Conservation (phyloP, 805 yeast species). For the Lachancea dasiensis region DNA sequence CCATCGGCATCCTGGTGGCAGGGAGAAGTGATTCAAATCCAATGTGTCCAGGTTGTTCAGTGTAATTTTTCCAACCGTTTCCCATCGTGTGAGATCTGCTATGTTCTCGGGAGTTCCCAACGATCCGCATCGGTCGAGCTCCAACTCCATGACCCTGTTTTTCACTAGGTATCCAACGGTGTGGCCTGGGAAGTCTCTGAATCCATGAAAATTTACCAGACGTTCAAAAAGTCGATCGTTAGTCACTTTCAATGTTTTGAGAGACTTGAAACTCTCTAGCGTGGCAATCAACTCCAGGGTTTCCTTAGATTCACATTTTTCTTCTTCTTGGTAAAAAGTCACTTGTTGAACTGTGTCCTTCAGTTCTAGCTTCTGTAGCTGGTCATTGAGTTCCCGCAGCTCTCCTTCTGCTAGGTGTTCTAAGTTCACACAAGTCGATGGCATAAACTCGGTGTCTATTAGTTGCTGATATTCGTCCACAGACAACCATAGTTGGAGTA, state of each 20-base stretch:
- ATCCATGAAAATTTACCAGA: conserved; percentile 28
- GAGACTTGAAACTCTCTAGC: conserved; percentile 21
- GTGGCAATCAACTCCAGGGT: conserved; percentile 12
- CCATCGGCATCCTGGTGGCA: conserved; percentile 22
- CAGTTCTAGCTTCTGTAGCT: neutral
- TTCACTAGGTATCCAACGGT: conserved; percentile 22
- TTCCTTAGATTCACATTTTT: neutral
- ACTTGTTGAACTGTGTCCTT: conserved; percentile 3
- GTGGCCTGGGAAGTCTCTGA: conserved; percentile 27
- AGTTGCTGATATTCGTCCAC: conserved; percentile 16
- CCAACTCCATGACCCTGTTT: conserved; percentile 17
- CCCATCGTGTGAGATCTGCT: conserved; percentile 29
- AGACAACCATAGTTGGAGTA: conserved; percentile 29
- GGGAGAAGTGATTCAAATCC: conserved; percentile 22
- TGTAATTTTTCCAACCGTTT: conserved; percentile 18
- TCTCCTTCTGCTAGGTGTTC: conserved; percentile 1
- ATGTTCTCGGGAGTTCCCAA: conserved; percentile 12
- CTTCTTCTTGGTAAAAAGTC: conserved; percentile 7
- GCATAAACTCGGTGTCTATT: conserved; percentile 2
- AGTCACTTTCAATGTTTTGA: conserved; percentile 16
- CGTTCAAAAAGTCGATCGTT: conserved; percentile 21
- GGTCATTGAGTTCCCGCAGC: neutral
- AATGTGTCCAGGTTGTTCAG: conserved; percentile 15
- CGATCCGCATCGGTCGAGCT: conserved; percentile 14
- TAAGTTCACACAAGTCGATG: conserved; percentile 1